A percentile compares a stretch with the other conserved stretches of the same genome.
Conservation (phyloP, 495 filamentous ascomycete genomes). For the Echria macrotheca region DNA sequence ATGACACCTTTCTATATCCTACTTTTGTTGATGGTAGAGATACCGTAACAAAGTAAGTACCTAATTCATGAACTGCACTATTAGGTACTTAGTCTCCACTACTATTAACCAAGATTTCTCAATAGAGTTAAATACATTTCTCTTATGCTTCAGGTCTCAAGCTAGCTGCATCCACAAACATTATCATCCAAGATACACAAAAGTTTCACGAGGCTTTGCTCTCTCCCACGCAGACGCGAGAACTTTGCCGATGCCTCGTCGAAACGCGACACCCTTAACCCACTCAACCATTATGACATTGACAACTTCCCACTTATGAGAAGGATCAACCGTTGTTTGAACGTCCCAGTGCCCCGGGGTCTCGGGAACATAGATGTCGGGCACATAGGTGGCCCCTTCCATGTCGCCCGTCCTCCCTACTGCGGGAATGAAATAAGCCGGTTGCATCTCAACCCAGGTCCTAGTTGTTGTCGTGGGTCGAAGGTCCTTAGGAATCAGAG, state of each 20-base stretch:
- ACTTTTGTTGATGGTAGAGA: no score
- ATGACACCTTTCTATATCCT: no score
- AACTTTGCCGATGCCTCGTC: slow-evolving; percentile 6
- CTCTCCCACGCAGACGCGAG: neutral
- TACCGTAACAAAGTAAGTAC: no score
- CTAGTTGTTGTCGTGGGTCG: neutral
- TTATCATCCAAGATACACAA: slow-evolving; percentile 6
- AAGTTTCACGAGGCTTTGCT: neutral
- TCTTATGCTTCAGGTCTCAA: no score
- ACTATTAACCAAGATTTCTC: no score
- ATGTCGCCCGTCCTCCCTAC: no score
- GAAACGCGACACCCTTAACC: neutral
- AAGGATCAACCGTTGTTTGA: neutral
- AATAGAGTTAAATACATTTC: no score
- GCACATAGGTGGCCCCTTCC: neutral
- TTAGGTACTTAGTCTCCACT: no score
- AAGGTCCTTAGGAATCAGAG: neutral
- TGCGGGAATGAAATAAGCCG: no score
- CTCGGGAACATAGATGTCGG: neutral
- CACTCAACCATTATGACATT: neutral
- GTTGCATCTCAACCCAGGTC: neutral
- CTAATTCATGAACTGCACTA: no score
- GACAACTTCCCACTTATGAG: neutral
- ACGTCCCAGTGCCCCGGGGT: neutral
- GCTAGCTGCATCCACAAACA: no score